phyloP scores from a whole-genome alignment of 805 yeast genomes.

The Alloascoidea hylecoeti region DNA sequence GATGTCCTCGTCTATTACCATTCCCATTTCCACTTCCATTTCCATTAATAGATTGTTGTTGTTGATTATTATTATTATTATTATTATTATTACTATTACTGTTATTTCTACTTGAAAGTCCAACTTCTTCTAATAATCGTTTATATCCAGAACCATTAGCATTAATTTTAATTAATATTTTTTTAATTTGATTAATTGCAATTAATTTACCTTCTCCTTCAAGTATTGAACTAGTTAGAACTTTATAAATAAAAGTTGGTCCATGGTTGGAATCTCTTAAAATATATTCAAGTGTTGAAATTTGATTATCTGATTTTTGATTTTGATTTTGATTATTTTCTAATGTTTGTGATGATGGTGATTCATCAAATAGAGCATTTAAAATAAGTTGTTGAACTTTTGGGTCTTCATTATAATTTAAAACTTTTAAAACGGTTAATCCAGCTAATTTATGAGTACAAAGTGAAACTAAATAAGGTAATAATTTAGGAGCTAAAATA shows the following conservation, averaged over 20 bases:
- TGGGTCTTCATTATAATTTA: slow-evolving; percentile 54
- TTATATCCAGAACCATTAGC: slow-evolving; percentile 60
- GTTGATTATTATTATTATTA: slow-evolving; percentile 3
- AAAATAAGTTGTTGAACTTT: slow-evolving; percentile 48
- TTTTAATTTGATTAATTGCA: slow-evolving; percentile 46
- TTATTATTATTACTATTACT: slow-evolving; percentile 4
- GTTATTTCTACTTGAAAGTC: slow-evolving; percentile 25
- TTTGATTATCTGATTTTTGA: slow-evolving; percentile 18
- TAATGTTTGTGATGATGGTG: slow-evolving; percentile 13
- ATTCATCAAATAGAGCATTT: slow-evolving; percentile 49
- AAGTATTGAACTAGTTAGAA: slow-evolving; percentile 48
- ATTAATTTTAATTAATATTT: slow-evolving; percentile 44
- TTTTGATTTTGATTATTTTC: slow-evolving; percentile 9
- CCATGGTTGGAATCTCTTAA: slow-evolving; percentile 61
- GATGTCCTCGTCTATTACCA: slow-evolving; percentile 1
- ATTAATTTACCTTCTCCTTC: slow-evolving; percentile 41
- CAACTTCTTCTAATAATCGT: slow-evolving; percentile 85
- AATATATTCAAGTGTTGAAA: slow-evolving; percentile 37
- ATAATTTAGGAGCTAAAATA: slow-evolving; percentile 46
- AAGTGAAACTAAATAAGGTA: slow-evolving; percentile 46
- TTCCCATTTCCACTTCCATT: background rate
- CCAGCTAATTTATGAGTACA: slow-evolving; percentile 79
- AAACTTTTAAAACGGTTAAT: slow-evolving; percentile 64
- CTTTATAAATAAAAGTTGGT: slow-evolving; percentile 65
- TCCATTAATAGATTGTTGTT: too few relatives aligned